phyloP scores from a whole-genome alignment of 176 grass and related monocot genomes.

The Juncus inflexus region DNA sequence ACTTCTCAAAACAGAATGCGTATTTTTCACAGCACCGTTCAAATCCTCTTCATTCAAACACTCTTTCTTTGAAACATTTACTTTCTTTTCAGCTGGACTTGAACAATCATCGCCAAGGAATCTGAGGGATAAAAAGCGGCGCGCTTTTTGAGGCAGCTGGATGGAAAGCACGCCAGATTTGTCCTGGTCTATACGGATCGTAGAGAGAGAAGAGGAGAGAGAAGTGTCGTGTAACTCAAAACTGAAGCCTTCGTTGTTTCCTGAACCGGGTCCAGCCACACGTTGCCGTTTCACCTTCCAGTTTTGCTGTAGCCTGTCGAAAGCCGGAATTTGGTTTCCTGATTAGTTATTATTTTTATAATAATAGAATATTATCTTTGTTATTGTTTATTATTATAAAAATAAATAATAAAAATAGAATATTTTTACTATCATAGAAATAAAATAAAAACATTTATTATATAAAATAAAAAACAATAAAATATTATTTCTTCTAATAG shows the following conservation, averaged over 20 bases:
- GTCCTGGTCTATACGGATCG: constrained; percentile 60
- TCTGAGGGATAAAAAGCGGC: constrained; percentile 54
- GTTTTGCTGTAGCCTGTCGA: constrained; percentile 77
- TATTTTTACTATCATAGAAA: too few relatives aligned
- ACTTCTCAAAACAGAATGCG: constrained; percentile 64
- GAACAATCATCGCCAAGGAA: constrained; percentile 46
- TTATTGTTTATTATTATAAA: too few relatives aligned
- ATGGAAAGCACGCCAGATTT: constrained; percentile 61
- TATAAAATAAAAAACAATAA: neutral
- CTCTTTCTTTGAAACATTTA: constrained; percentile 34
- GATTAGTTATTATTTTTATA: neutral
- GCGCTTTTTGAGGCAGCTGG: constrained; percentile 56
- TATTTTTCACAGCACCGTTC: constrained; percentile 50
- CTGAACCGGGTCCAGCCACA: constrained; percentile 17
- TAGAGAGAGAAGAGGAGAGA: constrained; percentile 41
- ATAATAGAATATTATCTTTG: neutral
- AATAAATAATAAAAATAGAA: too few relatives aligned
- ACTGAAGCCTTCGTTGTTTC: constrained; percentile 51
- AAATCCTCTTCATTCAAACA: constrained; percentile 37
- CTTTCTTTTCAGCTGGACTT: constrained; percentile 34
- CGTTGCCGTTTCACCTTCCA: constrained; percentile 96
- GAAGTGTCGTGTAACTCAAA: constrained; percentile 76
- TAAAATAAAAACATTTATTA: too few relatives aligned
- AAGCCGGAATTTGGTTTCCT: neutral
- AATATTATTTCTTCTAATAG: too few relatives aligned